phyloP scores from a whole-genome alignment of 2,329 filamentous ascomycete genomes.

The Albophoma yamanashiensis region DNA sequence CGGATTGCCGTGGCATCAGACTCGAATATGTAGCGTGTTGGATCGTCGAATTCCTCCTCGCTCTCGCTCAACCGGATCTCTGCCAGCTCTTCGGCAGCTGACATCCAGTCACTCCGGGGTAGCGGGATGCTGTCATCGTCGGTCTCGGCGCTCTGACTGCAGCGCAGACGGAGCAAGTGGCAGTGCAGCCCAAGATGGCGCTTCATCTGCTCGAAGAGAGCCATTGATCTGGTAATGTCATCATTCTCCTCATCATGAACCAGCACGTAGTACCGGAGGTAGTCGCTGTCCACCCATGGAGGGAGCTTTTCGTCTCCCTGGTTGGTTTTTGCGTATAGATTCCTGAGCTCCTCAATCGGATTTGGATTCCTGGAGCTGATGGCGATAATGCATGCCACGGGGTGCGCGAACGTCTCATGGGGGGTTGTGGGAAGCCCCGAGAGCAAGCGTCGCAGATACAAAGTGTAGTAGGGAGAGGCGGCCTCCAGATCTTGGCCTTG shows the following conservation, averaged over 20 bases:
- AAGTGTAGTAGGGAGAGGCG: slow-evolving; percentile 70
- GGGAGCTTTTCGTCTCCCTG: slow-evolving; percentile 65
- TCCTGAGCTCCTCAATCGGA: slow-evolving; percentile 79
- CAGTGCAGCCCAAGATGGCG: slow-evolving; percentile 95
- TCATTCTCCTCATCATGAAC: slow-evolving; percentile 95
- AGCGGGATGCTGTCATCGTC: slow-evolving; percentile 84
- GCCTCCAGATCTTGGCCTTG: slow-evolving; percentile 34
- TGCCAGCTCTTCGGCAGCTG: slow-evolving; percentile 72
- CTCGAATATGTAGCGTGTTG: slow-evolving; percentile 75
- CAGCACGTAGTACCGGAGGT: slow-evolving; percentile 88
- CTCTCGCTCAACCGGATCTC: slow-evolving; percentile 59
- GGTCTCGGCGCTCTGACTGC: slow-evolving; percentile 73
- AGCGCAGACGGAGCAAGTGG: slow-evolving; percentile 77
- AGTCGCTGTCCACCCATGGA: slow-evolving; percentile 82
- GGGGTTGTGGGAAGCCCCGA: slow-evolving; percentile 69
- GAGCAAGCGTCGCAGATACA: slow-evolving; percentile 75
- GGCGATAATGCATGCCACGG: slow-evolving; percentile 86
- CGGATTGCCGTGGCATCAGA: slow-evolving; percentile 82
- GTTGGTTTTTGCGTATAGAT: slow-evolving; percentile 76
- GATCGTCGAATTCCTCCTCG: slow-evolving; percentile 58
- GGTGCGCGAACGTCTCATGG: slow-evolving; percentile 90
- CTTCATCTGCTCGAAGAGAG: slow-evolving; percentile 97
- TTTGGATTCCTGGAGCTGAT: slow-evolving; percentile 80
- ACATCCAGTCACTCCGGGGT: slow-evolving; percentile 79
- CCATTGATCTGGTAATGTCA: slow-evolving; percentile 82